These are phyloP conservation scores for Hyaloscypha variabilis DNA, from an alignment of 495 filamentous ascomycete genomes.

Conservation along the genomic window DNA sequence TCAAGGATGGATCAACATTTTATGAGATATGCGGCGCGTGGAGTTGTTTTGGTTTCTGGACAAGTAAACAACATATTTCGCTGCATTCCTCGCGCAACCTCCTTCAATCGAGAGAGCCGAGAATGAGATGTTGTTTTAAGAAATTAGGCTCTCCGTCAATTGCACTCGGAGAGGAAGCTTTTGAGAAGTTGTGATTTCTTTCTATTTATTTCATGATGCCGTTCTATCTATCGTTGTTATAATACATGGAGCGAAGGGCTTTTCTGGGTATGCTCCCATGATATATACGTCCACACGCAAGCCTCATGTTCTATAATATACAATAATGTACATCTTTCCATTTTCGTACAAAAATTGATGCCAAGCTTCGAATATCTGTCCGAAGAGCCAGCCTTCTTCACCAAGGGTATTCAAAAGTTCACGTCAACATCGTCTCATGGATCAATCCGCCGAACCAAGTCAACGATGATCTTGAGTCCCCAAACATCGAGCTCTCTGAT, in stretches of 20 bases:
- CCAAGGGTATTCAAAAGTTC: not conserved
- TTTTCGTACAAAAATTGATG: not conserved
- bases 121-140: too few species aligned
- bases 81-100: not conserved
- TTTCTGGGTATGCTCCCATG: not conserved
- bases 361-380: not conserved
- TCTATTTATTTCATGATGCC: not conserved
- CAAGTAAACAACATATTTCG: not conserved
- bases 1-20: too few species aligned
- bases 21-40: not conserved
- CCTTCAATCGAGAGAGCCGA: too few species aligned
- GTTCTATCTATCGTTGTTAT: not conserved
- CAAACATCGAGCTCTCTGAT: conserved; percentile 53
- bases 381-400: not conserved
- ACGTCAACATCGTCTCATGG: not conserved
- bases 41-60: not conserved
- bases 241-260: not conserved
- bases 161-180: not conserved
- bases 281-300: not conserved
- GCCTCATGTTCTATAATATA: not conserved
- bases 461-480: not conserved
- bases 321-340: not conserved
- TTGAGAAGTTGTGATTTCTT: not conserved
- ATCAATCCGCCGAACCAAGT: not conserved
- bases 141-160: too few species aligned